Evolutionary conservation across 2,329 filamentous ascomycete species (phyloP).

Genomic region (Hymenoscyphus albidus): DNA sequence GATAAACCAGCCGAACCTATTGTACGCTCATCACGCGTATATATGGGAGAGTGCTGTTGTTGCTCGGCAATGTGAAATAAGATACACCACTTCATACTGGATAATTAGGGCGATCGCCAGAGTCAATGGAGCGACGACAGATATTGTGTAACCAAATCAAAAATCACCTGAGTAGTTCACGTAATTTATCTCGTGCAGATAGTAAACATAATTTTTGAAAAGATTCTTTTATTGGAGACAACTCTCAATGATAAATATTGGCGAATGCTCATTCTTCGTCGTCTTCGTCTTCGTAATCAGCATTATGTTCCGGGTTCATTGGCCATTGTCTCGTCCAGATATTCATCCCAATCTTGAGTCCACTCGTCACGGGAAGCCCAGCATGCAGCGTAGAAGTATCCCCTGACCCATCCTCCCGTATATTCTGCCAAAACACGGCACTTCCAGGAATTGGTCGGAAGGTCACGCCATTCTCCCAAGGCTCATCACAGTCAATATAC

Average conservation of each 20-base stretch:
- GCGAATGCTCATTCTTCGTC: not conserved
- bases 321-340: constrained; percentile 43
- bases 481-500: constrained; percentile 49
- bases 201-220: not conserved
- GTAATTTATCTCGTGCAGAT: not conserved
- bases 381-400: constrained; percentile 56
- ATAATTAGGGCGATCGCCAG: not conserved
- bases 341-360: constrained; percentile 57
- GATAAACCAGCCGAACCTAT: not conserved
- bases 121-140: not conserved
- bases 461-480: constrained; percentile 43
- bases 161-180: not conserved
- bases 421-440: constrained; percentile 59
- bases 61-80: not conserved
- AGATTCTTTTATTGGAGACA: not conserved
- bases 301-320: constrained; percentile 16
- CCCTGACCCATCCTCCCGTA: constrained; percentile 49
- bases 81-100: not conserved
- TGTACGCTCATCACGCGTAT: not conserved
- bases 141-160: not conserved
- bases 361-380: constrained; percentile 52
- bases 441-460: constrained; percentile 54
- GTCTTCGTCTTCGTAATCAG: not conserved
- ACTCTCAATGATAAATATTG: no score
- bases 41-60: not conserved